phyloP scores from a whole-genome alignment of 495 filamentous ascomycete species.

The Neurospora sp. region DNA sequence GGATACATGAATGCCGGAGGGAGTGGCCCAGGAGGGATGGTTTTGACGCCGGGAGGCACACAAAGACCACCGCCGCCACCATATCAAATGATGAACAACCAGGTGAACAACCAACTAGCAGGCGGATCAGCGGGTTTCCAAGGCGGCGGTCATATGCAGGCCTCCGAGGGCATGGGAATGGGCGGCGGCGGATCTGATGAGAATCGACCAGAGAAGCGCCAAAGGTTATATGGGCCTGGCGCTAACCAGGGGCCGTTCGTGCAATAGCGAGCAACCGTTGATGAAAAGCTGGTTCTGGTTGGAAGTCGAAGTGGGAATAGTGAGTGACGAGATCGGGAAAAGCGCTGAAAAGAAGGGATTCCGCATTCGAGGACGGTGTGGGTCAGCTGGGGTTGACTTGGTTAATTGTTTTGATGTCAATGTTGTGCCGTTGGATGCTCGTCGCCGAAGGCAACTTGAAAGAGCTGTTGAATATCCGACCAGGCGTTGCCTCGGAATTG shows the following conservation, averaged over 20 bases:
- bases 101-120: neutral
- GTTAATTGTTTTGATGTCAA: neutral
- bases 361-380: neutral
- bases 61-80: conserved; percentile 11
- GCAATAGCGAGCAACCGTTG: conserved; percentile 3
- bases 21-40: conserved; percentile 29
- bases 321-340: neutral
- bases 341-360: neutral
- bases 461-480: neutral
- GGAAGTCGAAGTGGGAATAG: neutral
- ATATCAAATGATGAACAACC: neutral
- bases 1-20: conserved; percentile 31
- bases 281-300: neutral
- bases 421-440: neutral
- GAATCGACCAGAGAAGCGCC: conserved; percentile 27
- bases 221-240: conserved; percentile 28
- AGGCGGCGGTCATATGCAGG: conserved; percentile 13
- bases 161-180: conserved; percentile 15
- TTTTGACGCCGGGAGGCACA: conserved; percentile 33
- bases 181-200: conserved; percentile 4
- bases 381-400: neutral
- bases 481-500: neutral
- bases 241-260: conserved; percentile 15
- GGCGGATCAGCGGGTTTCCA: conserved; percentile 16
- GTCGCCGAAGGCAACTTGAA: neutral